Percentiles rank a stretch among this genome's conserved stretches.
phyloP scores from a whole-genome alignment of 2,329 filamentous ascomycete species.

The Phialemoniopsis sp. region DNA sequence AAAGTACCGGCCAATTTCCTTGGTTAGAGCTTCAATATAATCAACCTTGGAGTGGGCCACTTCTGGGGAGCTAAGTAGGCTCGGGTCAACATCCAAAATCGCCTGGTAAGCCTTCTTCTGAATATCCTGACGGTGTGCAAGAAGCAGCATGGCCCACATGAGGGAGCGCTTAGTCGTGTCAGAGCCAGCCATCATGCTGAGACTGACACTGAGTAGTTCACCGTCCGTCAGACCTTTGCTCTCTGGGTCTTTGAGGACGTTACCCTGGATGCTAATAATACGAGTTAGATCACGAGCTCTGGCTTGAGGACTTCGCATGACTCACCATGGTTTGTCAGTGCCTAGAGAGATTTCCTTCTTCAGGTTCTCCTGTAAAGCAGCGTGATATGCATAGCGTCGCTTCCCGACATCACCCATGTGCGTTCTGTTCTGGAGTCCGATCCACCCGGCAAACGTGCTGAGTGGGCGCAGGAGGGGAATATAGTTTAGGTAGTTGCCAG shows the following conservation, averaged over 20 bases:
- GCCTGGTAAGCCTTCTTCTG: constrained; percentile 54
- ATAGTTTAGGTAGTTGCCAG: constrained; percentile 80
- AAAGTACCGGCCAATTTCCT: constrained; percentile 58
- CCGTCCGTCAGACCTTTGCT: constrained; percentile 64
- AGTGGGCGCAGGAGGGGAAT: constrained; percentile 67
- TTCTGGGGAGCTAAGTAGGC: no score
- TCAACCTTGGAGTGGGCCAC: no score
- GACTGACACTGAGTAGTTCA: constrained; percentile 75
- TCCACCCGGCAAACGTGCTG: constrained; percentile 48
- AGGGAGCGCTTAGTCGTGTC: constrained; percentile 64
- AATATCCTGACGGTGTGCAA: constrained; percentile 56
- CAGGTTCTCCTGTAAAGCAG: constrained; percentile 58
- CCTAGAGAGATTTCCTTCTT: constrained; percentile 18
- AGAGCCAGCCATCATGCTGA: constrained; percentile 68
- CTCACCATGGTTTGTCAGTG: constrained; percentile 19
- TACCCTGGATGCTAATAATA: constrained; percentile 39
- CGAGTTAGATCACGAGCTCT: no score
- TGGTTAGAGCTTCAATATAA: constrained; percentile 55
- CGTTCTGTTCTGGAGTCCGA: no score
- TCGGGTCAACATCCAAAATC: no score
- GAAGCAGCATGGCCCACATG: constrained; percentile 59
- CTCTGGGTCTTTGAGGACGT: constrained; percentile 48
- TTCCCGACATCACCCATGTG: constrained; percentile 57
- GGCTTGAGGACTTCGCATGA: no score
- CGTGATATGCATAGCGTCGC: constrained; percentile 45